Conservation (phyloP, 352 stramenopile species). For the Phytophthora fragariae region DNA sequence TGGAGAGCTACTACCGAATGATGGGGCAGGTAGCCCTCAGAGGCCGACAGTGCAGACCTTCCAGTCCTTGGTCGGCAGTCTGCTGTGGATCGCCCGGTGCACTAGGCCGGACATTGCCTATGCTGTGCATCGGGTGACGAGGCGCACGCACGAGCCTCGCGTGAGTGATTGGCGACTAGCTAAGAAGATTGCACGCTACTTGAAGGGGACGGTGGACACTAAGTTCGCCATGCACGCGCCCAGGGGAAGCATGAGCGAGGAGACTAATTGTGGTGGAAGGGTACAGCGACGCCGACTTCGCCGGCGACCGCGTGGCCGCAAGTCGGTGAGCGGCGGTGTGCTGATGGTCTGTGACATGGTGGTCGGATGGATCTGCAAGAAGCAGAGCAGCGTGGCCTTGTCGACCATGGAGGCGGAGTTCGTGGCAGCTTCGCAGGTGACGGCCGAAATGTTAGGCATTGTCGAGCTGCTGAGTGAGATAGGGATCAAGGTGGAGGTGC, state of each 20-base stretch:
- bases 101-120: conserved; percentile 41
- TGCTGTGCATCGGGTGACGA: conserved; percentile 29
- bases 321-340: conserved; percentile 31
- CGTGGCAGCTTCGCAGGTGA: conserved; percentile 18
- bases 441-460: conserved; percentile 22
- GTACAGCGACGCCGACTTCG: conserved; percentile 37
- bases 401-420: conserved; percentile 38
- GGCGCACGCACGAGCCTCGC: conserved; percentile 20
- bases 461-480: conserved; percentile 8
- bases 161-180: conserved; percentile 20
- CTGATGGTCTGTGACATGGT: conserved; percentile 21
- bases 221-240: conserved; percentile 22
- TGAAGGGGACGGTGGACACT: conserved; percentile 27
- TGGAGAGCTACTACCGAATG: neutral
- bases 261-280: conserved; percentile 11
- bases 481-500: neutral
- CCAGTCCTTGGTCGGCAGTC: conserved; percentile 44
- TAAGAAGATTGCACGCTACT: conserved; percentile 32
- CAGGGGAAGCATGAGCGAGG: neutral
- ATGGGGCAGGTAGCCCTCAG: neutral
- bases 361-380: conserved; percentile 28
- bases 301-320: conserved; percentile 22
- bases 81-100: conserved; percentile 47
- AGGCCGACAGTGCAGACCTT: conserved; percentile 22
- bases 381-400: conserved; percentile 29